phyloP scores from a whole-genome alignment of 306 rosid genomes.

The Hippophae rhamnoides region DNA sequence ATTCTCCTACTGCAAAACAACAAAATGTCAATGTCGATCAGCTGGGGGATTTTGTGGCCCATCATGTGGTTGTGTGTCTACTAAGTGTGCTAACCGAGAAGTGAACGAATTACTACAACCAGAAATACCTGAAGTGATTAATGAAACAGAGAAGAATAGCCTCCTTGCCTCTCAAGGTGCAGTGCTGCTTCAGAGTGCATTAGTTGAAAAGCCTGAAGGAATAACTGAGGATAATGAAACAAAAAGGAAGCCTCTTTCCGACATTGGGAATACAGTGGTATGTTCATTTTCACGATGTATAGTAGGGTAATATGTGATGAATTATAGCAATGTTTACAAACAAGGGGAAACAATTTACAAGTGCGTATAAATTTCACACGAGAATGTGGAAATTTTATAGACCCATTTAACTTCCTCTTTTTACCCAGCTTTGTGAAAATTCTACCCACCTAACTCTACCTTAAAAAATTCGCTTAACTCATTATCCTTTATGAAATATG shows the following conservation, averaged over 20 bases:
- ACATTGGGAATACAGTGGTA: conserved; percentile 76
- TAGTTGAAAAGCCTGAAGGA: conserved; percentile 39
- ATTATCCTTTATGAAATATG: no score
- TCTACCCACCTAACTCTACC: no score
- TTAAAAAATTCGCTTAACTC: no score
- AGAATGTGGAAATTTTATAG: no score
- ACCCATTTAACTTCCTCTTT: no score
- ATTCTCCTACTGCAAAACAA: conserved; percentile 64
- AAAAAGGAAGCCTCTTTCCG: conserved; percentile 61
- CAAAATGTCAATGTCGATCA: conserved; percentile 54
- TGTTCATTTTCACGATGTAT: conserved; percentile 4
- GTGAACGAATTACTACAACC: conserved; percentile 12
- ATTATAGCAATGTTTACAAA: no score
- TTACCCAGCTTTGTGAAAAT: no score
- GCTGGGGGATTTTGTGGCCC: conserved; percentile 40
- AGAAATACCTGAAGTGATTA: conserved; percentile 22
- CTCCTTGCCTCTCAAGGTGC: conserved; percentile 72
- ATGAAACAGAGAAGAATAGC: conserved; percentile 34
- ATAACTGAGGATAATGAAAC: conserved; percentile 30
- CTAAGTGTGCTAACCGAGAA: conserved; percentile 56
- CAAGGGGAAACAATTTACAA: no score
- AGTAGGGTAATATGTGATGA: neutral
- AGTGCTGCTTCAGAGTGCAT: conserved; percentile 60
- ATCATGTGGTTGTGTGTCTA: conserved; percentile 49
- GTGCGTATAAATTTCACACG: no score